Conservation (phyloP, 768 basidiomycete genomes). For the Tephrocybe sp. region DNA sequence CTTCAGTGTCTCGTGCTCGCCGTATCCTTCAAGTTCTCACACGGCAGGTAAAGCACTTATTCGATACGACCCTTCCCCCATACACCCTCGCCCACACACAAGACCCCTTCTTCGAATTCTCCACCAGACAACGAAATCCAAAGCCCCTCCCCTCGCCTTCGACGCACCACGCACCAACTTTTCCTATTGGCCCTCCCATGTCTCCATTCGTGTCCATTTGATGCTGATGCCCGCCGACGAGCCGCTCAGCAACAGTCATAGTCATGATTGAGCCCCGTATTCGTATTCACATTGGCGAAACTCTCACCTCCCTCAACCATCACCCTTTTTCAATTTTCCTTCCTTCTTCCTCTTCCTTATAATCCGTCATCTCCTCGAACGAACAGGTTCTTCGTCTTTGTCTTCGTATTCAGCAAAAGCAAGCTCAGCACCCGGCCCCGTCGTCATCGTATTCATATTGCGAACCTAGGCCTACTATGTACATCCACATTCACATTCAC, state of each 20-base stretch:
- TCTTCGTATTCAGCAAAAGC: constrained; percentile 33
- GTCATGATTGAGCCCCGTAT: constrained; percentile 71
- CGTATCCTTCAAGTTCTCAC: constrained; percentile 49
- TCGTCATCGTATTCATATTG: constrained; percentile 24
- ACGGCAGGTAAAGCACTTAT: constrained; percentile 65
- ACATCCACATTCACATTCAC: constrained; percentile 12
- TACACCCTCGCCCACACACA: constrained; percentile 32
- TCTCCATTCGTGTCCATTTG: constrained; percentile 61
- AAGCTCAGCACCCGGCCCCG: constrained; percentile 26
- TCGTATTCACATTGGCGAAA: constrained; percentile 56
- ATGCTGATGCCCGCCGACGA: constrained; percentile 61
- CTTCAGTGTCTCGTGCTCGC: constrained; percentile 40
- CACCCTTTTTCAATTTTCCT: constrained; percentile 20
- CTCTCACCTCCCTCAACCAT: constrained; percentile 20
- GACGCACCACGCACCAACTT: constrained; percentile 54
- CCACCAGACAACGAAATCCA: constrained; percentile 49
- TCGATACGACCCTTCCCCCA: constrained; percentile 62
- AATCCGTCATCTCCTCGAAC: constrained; percentile 16
- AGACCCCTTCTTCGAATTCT: constrained; percentile 38
- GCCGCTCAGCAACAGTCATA: constrained; percentile 59
- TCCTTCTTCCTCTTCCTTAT: constrained; percentile 18
- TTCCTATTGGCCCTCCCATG: constrained; percentile 65
- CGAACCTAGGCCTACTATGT: constrained; percentile 16
- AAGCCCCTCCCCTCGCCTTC: constrained; percentile 54
- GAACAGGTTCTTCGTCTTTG: constrained; percentile 26